Evolutionary conservation across 1,284 basidiomycete genomes (phyloP), one percentile per base, ranked within the genome.

Genomic region (Pterulicium gracile): DNA sequence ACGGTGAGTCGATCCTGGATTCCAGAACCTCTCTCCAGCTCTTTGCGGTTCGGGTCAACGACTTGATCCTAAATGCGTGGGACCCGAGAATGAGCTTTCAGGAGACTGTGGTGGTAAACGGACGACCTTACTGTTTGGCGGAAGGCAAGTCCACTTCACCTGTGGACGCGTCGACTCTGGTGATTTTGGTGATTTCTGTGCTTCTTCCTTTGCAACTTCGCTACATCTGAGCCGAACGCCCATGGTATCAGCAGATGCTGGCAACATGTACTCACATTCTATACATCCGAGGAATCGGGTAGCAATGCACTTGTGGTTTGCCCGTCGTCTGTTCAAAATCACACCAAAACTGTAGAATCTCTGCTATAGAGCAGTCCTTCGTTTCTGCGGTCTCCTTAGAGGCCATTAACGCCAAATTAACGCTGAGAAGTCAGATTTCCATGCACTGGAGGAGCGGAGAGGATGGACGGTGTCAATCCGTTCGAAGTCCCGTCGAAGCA

Each of bases 301-400:
- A 77, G 56, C 85, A 88, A 47, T 76, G 70, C 34, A 75, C 60
- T 27, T 66, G 61, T 4, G 59, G 58, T 24, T 50, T 56, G 13
- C 64, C 67, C 21, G 50, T 47, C 13, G 51, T 54, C 27, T 55
- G 52, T 51, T 70, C 67, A 24, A 64, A 54, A 47, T 75, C 64
- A 57, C 85, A 88, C 22, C 63, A 69, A 56, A 75, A 81, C 56
- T 87, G 85, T n/a, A 80, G 54, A 23, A 88, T 75, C 62, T 88
- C 85, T 20, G 73, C 70, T 20, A 88, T 66, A 34, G 66, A 70
- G 61, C 84, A 88, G 52, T 51, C 20, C 54, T 60, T 24, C 49
- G 41, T 17, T 14, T 22, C 43, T 27, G 36, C 24, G 44, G 44
- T 51, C 41, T 36, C 46, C 42, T 42, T 43, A 35, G 41, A 44